Evolutionary conservation across 2,329 filamentous ascomycete species (phyloP).

Genomic region (Ceratocystis papillata): DNA sequence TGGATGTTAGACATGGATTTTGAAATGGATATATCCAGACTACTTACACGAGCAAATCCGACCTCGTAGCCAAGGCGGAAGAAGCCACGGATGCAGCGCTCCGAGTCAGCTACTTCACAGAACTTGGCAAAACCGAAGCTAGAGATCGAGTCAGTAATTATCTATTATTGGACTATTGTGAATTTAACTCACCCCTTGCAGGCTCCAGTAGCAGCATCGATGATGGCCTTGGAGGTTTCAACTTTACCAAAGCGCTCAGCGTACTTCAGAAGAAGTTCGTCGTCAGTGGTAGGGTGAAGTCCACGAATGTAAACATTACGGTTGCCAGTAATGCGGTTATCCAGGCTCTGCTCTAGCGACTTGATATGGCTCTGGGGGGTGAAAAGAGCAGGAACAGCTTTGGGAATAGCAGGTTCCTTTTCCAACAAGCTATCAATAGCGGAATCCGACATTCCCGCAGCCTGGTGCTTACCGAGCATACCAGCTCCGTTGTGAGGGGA

Average conservation of each 20-base stretch:
- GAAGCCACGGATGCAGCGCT: constrained; percentile 92
- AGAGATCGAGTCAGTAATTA: not conserved
- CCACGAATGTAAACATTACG: constrained; percentile 98
- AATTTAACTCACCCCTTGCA: constrained; percentile 73
- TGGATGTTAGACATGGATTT: constrained; percentile 27
- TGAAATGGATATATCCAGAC: constrained; percentile 5
- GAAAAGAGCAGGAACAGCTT: constrained; percentile 80
- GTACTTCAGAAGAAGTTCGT: constrained; percentile 74
- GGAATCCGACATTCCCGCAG: constrained; percentile 36
- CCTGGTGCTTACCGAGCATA: constrained; percentile 37
- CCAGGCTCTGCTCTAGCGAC: constrained; percentile 83
- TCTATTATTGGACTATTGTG: not conserved
- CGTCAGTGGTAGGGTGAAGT: constrained; percentile 86
- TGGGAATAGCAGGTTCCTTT: constrained; percentile 72
- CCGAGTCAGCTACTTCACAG: constrained; percentile 72
- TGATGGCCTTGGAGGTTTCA: constrained; percentile 96
- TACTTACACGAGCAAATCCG: constrained; percentile 77
- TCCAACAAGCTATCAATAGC: constrained; percentile 55
- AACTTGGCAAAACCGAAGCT: constrained; percentile 99
- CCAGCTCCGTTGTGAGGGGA: constrained; percentile 50
- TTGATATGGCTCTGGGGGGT: constrained; percentile 77
- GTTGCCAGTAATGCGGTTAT: constrained; percentile 83
- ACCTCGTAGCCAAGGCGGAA: constrained; percentile 93
- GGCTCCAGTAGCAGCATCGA: constrained; percentile 81
- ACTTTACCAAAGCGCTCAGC: constrained; percentile 83